Percentiles rank a stretch among this genome's conserved stretches.
Conservation (phyloP, 2,329 filamentous ascomycete genomes). For the Calonectria hawksworthii region DNA sequence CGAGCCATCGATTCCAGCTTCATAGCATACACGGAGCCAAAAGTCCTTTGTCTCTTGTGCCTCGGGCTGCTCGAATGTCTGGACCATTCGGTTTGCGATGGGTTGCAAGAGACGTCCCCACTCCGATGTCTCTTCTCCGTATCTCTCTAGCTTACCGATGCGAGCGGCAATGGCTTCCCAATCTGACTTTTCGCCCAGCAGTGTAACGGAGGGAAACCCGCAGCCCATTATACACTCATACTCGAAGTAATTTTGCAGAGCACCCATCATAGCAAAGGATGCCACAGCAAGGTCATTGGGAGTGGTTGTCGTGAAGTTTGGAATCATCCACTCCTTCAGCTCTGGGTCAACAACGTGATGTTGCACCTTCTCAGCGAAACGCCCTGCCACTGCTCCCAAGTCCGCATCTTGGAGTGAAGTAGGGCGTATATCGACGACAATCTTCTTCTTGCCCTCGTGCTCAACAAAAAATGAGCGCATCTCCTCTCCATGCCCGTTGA, state of each 20-base stretch:
- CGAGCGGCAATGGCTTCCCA: background rate
- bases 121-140: background rate
- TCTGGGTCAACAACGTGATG: background rate
- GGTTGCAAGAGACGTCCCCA: background rate
- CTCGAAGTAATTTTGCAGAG: background rate
- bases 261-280: background rate
- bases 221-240: background rate
- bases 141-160: background rate
- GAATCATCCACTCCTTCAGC: conserved; percentile 1
- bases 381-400: background rate
- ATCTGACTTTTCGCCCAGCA: background rate
- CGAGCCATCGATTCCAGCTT: background rate
- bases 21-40: conserved; percentile 1
- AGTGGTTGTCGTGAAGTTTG: background rate
- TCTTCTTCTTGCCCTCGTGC: background rate
- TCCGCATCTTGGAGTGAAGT: background rate
- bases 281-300: background rate
- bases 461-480: conserved; percentile 8
- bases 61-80: background rate
- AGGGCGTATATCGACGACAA: background rate
- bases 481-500: background rate
- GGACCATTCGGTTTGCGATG: background rate
- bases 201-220: background rate
- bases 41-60: background rate
- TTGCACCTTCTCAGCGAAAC: background rate